These are phyloP conservation scores for Ascochyta koolunga DNA, from an alignment of 2,329 filamentous ascomycete species.

Conservation along the genomic window DNA sequence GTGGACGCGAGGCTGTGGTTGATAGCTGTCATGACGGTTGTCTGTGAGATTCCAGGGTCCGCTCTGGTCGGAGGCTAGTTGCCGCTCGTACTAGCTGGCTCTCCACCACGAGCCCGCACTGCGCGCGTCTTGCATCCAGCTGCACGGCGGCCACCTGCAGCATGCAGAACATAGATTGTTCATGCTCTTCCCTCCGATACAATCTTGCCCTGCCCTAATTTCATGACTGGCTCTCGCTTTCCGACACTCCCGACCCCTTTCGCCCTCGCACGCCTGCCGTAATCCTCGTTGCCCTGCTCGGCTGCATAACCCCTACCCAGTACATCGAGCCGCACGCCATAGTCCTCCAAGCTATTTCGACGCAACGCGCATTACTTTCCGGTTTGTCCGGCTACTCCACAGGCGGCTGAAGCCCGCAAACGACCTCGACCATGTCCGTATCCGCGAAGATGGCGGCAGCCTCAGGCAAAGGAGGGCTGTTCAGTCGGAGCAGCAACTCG, in stretches of 20 bases:
- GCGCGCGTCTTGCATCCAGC: constrained; percentile 33
- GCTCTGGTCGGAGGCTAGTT: constrained; percentile 9
- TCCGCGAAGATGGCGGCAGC: constrained; percentile 47
- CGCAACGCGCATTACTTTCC: constrained; percentile 12
- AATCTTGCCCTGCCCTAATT: constrained; percentile 15
- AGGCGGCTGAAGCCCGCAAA: constrained; percentile 43
- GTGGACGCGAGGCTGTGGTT: background rate
- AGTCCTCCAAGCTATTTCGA: constrained; percentile 1
- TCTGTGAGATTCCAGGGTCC: constrained; percentile 3
- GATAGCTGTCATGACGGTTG: background rate
- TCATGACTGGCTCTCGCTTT: constrained; percentile 24
- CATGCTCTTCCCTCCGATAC: constrained; percentile 9
- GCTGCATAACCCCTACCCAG: constrained; percentile 36
- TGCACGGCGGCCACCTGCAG: constrained; percentile 33
- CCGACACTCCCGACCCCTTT: constrained; percentile 29
- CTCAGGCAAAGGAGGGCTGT: constrained; percentile 47
- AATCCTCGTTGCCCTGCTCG: constrained; percentile 25
- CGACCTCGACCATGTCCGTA: constrained; percentile 33
- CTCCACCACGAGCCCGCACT: constrained; percentile 30
- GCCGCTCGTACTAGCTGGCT: constrained; percentile 6
- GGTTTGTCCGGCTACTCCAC: constrained; percentile 36
- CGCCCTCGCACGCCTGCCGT: constrained; percentile 25
- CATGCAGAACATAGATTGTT: constrained; percentile 19
- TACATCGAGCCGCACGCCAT: constrained; percentile 22
- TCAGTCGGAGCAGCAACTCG: constrained; percentile 49